Conservation (phyloP, 2,329 filamentous ascomycete genomes). For the Cytospora piceicola region DNA sequence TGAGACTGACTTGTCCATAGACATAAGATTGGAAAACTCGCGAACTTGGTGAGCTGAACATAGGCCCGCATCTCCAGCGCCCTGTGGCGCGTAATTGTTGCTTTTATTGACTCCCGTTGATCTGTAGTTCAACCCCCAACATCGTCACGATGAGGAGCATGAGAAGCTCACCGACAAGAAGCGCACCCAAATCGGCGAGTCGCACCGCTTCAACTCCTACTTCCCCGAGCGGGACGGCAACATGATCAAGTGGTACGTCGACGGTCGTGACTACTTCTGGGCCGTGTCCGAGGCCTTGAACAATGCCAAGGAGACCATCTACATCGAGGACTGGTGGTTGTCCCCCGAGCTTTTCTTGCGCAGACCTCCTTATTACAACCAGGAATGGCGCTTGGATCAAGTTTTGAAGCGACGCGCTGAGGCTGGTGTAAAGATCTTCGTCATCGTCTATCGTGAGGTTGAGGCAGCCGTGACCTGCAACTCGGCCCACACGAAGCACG, state of each 20-base stretch:
- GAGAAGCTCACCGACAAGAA: conserved; percentile 84
- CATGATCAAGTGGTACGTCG: conserved; percentile 94
- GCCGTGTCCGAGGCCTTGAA: conserved; percentile 90
- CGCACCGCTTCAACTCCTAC: conserved; percentile 86
- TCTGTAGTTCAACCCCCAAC: conserved; percentile 76
- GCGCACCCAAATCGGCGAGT: conserved; percentile 69
- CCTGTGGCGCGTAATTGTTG: not conserved
- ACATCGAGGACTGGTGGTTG: conserved; percentile 97
- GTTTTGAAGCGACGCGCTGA: conserved; percentile 87
- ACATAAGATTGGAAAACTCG: conserved; percentile 65
- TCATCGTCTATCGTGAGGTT: conserved; percentile 91
- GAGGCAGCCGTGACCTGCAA: conserved; percentile 86
- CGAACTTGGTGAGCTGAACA: conserved; percentile 57
- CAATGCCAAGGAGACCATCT: conserved; percentile 87
- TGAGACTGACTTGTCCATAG: conserved; percentile 36
- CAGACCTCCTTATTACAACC: conserved; percentile 78
- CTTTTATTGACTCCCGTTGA: not conserved
- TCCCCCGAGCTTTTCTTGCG: conserved; percentile 87
- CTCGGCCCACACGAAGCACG: conserved; percentile 89
- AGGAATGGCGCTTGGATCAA: conserved; percentile 86
- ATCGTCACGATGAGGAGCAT: conserved; percentile 92
- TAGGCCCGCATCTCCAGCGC: not conserved
- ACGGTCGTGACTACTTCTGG: conserved; percentile 94
- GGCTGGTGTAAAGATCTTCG: conserved; percentile 90
- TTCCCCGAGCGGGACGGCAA: conserved; percentile 87